Evolutionary conservation across 129 eudicot genomes (phyloP).

Genomic region (Flaveria sonorensis): DNA sequence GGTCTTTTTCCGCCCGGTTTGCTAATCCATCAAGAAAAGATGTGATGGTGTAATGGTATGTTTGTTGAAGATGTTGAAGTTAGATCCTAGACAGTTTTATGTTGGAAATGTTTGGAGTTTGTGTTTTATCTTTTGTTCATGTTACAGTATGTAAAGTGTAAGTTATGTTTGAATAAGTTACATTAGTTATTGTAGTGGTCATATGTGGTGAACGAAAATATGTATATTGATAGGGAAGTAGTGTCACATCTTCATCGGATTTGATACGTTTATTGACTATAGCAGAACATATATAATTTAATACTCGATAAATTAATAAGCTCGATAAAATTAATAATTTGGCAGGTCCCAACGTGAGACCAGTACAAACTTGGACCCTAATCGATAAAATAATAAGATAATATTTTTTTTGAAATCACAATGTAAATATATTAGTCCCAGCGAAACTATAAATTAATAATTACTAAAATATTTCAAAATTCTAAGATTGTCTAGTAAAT

Average conservation of each 20-base stretch:
- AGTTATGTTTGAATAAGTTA: background rate
- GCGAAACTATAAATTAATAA: no score
- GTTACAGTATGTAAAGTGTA: background rate
- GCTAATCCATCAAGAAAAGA: constrained; percentile 59
- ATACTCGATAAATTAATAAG: no score
- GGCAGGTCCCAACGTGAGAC: no score
- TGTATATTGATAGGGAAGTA: background rate
- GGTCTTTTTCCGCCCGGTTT: constrained; percentile 77
- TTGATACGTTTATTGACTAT: no score
- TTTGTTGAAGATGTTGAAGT: constrained; percentile 13
- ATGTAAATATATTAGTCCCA: no score
- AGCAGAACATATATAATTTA: no score
- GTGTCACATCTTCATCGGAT: background rate
- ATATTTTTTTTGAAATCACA: no score
- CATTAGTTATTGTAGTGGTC: background rate
- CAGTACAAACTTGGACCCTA: no score
- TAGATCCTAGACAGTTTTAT: background rate
- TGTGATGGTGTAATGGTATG: constrained; percentile 25
- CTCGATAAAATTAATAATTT: no score
- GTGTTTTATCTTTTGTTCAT: constrained; percentile 1
- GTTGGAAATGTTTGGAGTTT: constrained; percentile 19
- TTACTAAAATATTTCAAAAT: no score
- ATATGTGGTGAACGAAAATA: background rate
- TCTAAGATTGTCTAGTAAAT: no score
- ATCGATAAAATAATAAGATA: no score